phyloP scores from a whole-genome alignment of 2,329 filamentous ascomycete species.

The Nemania sp. region DNA sequence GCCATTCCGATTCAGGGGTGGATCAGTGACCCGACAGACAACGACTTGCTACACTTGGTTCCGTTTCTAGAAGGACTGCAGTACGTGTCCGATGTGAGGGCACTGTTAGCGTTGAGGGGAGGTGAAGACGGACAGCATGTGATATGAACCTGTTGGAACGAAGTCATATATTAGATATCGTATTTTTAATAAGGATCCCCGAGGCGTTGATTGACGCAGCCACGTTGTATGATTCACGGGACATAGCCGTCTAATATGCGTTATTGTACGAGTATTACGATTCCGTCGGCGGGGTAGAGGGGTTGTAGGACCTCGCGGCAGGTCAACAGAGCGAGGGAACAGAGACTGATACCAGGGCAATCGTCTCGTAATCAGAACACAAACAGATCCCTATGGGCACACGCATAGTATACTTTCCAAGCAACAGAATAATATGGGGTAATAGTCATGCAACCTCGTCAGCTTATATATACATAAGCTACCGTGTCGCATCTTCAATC shows the following conservation, averaged over 20 bases:
- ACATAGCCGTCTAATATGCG: not conserved
- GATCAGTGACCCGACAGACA: slow-evolving; percentile 98
- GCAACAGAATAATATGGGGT: no score
- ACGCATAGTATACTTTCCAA: no score
- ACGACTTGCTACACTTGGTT: slow-evolving; percentile 91
- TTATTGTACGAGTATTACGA: slow-evolving; percentile 18
- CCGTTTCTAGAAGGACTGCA: slow-evolving; percentile 94
- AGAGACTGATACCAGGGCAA: not conserved
- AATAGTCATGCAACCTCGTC: no score
- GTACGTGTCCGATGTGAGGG: slow-evolving; percentile 95
- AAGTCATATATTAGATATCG: slow-evolving; percentile 34
- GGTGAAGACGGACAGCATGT: slow-evolving; percentile 78
- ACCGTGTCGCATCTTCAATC: no score
- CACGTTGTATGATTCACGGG: slow-evolving; percentile 16
- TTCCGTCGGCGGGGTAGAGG: not conserved
- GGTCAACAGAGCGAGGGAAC: not conserved
- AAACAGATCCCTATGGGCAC: no score
- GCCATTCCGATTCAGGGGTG: slow-evolving; percentile 99
- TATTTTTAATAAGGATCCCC: slow-evolving; percentile 36
- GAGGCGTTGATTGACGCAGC: slow-evolving; percentile 12
- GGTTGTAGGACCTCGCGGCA: not conserved
- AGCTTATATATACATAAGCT: no score
- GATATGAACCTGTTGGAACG: slow-evolving; percentile 31
- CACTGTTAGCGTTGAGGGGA: slow-evolving; percentile 86
- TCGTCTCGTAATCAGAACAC: not conserved